A percentile compares a stretch with the other conserved stretches of the same genome.
Conservation (phyloP, 192 early-diverging fungal genomes). For the Linnemannia hyalina region DNA sequence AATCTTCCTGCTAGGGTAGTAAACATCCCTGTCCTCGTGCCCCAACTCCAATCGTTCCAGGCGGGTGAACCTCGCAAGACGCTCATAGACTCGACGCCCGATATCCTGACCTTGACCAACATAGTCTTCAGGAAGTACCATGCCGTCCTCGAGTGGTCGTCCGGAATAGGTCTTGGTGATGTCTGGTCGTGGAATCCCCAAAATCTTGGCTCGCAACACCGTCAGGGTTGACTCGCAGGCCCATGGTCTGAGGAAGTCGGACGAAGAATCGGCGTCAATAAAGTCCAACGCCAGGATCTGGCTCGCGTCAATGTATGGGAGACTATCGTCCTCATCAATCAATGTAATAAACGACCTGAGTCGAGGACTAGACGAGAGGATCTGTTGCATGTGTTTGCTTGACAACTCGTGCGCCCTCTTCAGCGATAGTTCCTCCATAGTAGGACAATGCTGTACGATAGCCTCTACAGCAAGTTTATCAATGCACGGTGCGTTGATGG, state of each 20-base stretch:
- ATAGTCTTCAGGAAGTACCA: not conserved
- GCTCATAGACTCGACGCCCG: not conserved
- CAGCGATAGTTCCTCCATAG: too few species aligned
- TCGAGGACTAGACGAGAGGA: not conserved
- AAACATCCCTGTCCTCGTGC: not conserved
- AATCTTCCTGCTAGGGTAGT: not conserved
- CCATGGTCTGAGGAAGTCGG: not conserved
- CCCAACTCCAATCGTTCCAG: not conserved
- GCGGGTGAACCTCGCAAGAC: not conserved
- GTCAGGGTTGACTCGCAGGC: not conserved
- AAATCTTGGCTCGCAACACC: not conserved
- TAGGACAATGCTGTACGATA: too few species aligned
- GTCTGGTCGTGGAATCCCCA: not conserved
- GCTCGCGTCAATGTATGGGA: too few species aligned
- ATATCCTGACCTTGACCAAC: not conserved
- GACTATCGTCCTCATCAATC: not conserved
- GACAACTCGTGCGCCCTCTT: not conserved
- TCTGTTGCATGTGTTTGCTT: not conserved
- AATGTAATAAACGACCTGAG: not conserved
- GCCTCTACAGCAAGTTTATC: too few species aligned
- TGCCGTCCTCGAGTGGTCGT: not conserved
- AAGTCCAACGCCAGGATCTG: not conserved
- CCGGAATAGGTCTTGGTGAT: not conserved
- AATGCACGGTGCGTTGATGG: not conserved
- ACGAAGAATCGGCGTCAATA: not conserved